These are phyloP conservation scores for Allantophomopsis lycopodina DNA, from an alignment of 2,329 filamentous ascomycete genomes.

Conservation along the genomic window DNA sequence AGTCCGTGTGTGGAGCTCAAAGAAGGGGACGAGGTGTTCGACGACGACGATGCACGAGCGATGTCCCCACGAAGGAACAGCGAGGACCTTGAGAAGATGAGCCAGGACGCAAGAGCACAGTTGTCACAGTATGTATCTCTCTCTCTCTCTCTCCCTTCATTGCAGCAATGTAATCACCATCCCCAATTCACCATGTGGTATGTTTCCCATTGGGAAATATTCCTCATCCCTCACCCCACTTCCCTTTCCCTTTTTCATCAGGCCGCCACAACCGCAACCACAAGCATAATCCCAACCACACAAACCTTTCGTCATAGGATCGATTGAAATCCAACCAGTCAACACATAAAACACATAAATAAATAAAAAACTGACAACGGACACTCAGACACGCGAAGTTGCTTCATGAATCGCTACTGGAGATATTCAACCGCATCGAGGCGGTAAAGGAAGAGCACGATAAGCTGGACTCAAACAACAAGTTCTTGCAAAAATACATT, in stretches of 20 bases:
- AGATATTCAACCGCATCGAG: slow-evolving; percentile 87
- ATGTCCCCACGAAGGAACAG: slow-evolving; percentile 91
- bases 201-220: too few relatives aligned
- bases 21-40: slow-evolving; percentile 52
- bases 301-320: neutral
- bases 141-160: slow-evolving; percentile 1
- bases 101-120: slow-evolving; percentile 64
- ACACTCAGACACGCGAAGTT: slow-evolving; percentile 65
- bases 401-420: slow-evolving; percentile 78
- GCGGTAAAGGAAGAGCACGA: slow-evolving; percentile 90
- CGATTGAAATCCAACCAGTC: too few relatives aligned
- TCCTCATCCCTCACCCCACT: too few relatives aligned
- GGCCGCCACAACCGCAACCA: neutral
- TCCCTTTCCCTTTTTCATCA: too few relatives aligned
- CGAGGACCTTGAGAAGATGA: slow-evolving; percentile 79
- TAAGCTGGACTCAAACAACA: slow-evolving; percentile 93
- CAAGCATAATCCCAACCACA: neutral
- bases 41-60: slow-evolving; percentile 76
- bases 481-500: slow-evolving; percentile 95
- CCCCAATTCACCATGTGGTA: neutral
- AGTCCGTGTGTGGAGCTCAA: slow-evolving; percentile 58
- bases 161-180: neutral
- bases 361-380: neutral
- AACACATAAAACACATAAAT: too few relatives aligned
- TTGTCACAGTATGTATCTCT: slow-evolving; percentile 33